Base-by-base conservation (phyloP, 2,329 filamentous ascomycete species). In the Cladosporium sp. region DNA sequence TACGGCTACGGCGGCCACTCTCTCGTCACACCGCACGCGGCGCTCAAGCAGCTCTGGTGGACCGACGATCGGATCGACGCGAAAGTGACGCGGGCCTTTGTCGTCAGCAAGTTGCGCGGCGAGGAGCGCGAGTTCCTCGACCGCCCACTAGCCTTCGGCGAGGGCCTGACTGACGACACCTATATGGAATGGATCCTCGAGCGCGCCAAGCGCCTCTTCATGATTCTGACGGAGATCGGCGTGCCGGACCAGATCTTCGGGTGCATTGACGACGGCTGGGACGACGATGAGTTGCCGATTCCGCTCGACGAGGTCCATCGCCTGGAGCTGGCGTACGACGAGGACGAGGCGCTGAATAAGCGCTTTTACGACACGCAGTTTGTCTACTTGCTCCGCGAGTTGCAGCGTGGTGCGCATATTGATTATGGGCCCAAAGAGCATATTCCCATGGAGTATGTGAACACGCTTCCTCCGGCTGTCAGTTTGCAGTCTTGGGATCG, bases 141-240 rank as follows among this genome's bases (percentile, higher is more conserved):
- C 62, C 73, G 74, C 38, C 81, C 81, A 8, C 72, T 88, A 43
- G 79, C 75, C 10, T 89, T 88, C 66, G 85, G 85, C 31, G 83
- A 83, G 60, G 81, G 81, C 52, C 65, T 81, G 53, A 89, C 85
- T 3, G 82, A 88, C 66, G 80, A 84, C 57, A 89, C 85, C 1
- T 90, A 90, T 66, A 83, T 86, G 74, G 85, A 89, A 64, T 89
- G 86, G 84, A 88, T 90, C 53, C 72, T 86, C 43, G 73, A 80
- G 52, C 84, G 84, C 60, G 83, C 84, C 6, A 84, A 82, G 62
- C 77, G 83, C 43, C 74, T 89, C 37, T 90, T 89, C 62, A 73
- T 91, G 43, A 83, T 88, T 37, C 73, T 90, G 22, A 75, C 82
- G 50, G 85, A 89, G 61, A 72, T 89, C 19, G 83, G 82, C 32